Base-by-base conservation (phyloP, 2,329 filamentous ascomycete genomes). In the Alternaria arborescens region DNA sequence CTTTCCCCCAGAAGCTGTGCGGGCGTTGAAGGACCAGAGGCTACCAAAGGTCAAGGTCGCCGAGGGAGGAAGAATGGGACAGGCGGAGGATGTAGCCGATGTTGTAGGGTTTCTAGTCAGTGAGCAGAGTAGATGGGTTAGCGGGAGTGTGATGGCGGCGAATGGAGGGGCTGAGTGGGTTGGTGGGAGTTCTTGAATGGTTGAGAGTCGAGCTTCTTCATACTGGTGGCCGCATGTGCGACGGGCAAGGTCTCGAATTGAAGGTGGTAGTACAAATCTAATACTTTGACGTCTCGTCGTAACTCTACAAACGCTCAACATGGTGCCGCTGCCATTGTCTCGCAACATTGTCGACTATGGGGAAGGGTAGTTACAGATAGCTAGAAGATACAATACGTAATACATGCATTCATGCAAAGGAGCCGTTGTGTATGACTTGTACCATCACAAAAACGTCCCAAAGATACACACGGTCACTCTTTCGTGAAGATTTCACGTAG, bases 71-170 rank as follows among this genome's bases (percentile, higher is more conserved):
- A 46, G 72, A 36, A 65, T 76, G 58, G 73, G 70, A 2, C 68
- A 56, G 42, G 38, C 70, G 1, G 70, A 78, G 44, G 76, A 93
- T 81, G 76, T 91, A 87, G 73, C 94, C 82, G 76, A 94, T 90
- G 62, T 87, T 85, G 91, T 95, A 69, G 70, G 72, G 1, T 77
- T 74, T 55, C 53, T 80, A 42, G 74, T 72, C 11, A 71, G 70
- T 61, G 78, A 79, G 60, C 72, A 72, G 51, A 67, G 71, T 12
- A 55, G 71, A 52, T 80, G 78, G 67, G 65, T 75, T 41, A 80
- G 74, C 50, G 79, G 79, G 8, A 74, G 74, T 60, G 78, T 80
- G 40, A 61, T 81, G 12, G 70, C 71, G 24, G 74, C 69, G 36
- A 71, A 79, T 53, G 79, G 72, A 18, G 71, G 72, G 3, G 69